Evolutionary conservation across 768 basidiomycete genomes (phyloP).

Genomic region (Mrakia frigida): DNA sequence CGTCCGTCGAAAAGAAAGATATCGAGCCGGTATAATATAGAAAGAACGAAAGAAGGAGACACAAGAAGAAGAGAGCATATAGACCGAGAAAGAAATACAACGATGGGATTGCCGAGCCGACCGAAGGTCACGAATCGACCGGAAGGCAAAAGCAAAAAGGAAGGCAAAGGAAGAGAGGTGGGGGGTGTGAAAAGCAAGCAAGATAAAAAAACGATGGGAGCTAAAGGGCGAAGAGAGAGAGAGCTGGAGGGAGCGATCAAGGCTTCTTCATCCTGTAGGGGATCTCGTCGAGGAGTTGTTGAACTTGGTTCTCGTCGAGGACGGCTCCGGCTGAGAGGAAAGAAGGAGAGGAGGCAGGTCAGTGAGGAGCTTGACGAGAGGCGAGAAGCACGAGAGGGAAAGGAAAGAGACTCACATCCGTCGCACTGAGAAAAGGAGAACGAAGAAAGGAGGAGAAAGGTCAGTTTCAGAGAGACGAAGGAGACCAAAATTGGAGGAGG

Average conservation of each 20-base stretch:
- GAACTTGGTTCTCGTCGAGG: constrained; percentile 14
- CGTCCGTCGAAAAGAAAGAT: background rate
- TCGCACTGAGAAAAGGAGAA: background rate
- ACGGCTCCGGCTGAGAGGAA: constrained; percentile 14
- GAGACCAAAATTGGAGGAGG: background rate
- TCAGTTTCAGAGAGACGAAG: background rate
- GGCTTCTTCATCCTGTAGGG: constrained; percentile 7
- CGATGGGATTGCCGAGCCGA: no score
- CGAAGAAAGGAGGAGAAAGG: background rate
- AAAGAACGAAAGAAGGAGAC: background rate
- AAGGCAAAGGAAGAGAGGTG: background rate
- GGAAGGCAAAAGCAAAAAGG: background rate
- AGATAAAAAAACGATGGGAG: background rate
- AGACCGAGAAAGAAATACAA: background rate
- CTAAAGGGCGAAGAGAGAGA: background rate
- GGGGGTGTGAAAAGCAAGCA: background rate
- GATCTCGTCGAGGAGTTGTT: constrained; percentile 19
- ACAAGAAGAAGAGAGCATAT: background rate
- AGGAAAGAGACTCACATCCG: no score
- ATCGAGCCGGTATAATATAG: background rate
- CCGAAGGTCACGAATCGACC: no score
- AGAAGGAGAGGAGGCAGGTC: background rate
- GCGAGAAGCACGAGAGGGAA: background rate
- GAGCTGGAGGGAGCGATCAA: background rate
- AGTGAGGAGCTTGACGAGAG: background rate